A percentile compares a stretch with the other conserved stretches of the same genome.
phyloP scores from a whole-genome alignment of 73 alveolate species.

The Chromera velia region DNA sequence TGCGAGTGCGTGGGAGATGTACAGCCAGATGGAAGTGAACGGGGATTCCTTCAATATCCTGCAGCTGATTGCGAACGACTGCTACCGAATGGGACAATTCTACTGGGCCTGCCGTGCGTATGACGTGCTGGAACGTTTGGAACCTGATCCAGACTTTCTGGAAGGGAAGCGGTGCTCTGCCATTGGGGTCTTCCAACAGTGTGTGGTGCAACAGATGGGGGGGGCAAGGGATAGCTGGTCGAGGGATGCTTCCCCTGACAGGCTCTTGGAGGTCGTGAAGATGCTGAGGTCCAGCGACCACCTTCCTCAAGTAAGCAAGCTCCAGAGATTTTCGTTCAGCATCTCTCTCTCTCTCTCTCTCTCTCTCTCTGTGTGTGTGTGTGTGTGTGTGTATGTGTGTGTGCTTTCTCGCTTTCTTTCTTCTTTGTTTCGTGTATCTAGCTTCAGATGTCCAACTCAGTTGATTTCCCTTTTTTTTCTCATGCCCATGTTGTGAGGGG shows the following conservation, averaged over 20 bases:
- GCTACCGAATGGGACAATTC: slow-evolving; percentile 96
- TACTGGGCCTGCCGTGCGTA: slow-evolving; percentile 87
- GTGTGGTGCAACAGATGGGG: slow-evolving; percentile 1
- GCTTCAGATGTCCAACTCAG: too few species aligned
- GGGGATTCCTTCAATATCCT: slow-evolving; percentile 79
- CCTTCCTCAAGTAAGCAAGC: neutral
- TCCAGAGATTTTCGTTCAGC: neutral
- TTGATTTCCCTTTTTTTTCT: too few species aligned
- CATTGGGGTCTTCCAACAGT: slow-evolving; percentile 79
- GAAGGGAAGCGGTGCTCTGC: slow-evolving; percentile 85
- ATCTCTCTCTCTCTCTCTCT: neutral
- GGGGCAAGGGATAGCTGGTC: neutral
- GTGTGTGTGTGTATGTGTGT: neutral
- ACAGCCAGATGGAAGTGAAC: slow-evolving; percentile 86
- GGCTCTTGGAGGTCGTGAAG: slow-evolving; percentile 65
- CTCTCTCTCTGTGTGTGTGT: neutral
- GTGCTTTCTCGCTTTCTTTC: neutral
- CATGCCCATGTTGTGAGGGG: too few species aligned
- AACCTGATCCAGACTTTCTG: slow-evolving; percentile 92
- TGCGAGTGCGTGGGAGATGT: slow-evolving; percentile 38
- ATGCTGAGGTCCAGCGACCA: slow-evolving; percentile 67
- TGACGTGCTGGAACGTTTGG: slow-evolving; percentile 90
- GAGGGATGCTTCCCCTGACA: slow-evolving; percentile 50
- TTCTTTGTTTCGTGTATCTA: too few species aligned
- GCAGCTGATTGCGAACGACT: slow-evolving; percentile 89